Base-by-base conservation (phyloP, 306 rosid species). In the Begonia peltatifolia region DNA sequence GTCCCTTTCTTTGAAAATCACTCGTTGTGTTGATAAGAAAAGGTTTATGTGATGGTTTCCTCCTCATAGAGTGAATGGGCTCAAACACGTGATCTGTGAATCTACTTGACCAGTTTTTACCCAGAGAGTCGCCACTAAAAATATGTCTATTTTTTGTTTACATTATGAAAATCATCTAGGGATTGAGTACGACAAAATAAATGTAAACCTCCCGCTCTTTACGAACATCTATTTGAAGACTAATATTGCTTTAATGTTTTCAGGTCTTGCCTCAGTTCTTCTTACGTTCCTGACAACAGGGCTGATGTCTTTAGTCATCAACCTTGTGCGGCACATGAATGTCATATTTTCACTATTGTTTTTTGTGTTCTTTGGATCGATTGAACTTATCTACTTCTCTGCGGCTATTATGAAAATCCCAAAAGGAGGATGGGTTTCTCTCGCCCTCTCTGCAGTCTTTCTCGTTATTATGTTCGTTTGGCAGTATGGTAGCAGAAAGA, bases 371-470 rank as follows among this genome's bases (percentile, higher is more conserved):
- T 86, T 73, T 53, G 87, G 94, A 54, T 64, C 76, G 1, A 53
- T 86, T 52, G 99, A 92, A 76, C 52, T 69, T 35, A 56, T 79
- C 72, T 86, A 70, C 76, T 74, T 92, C 52, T 79, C 94, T 14
- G 83, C 96, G 30, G 76, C 73, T 54, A 58, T 72, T 54, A 62
- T 70, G 82, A 83, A 69, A 74, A 68, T 86, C 64, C 72, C 65
- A 6, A 74, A 75, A 73, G 99, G 94, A 66, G 92, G 87, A 53
- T 92, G 99, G 99, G 64, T 81, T 67, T 85, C 96, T 9, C 75
- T 83, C 5, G 41, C 74, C 42, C 68, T 83, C 56, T 69, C 96
- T 52, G 55, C 73, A 16, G 52, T 73, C 50, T 83, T 73, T 74
- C 51, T 83, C 68, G 59, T 75, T 64, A 68, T 77, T 51, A 92